Percentiles rank a stretch among this genome's conserved stretches.
Evolutionary conservation across 176 grass and related monocot genomes (phyloP).

Genomic region (Melocanna baccifera): DNA sequence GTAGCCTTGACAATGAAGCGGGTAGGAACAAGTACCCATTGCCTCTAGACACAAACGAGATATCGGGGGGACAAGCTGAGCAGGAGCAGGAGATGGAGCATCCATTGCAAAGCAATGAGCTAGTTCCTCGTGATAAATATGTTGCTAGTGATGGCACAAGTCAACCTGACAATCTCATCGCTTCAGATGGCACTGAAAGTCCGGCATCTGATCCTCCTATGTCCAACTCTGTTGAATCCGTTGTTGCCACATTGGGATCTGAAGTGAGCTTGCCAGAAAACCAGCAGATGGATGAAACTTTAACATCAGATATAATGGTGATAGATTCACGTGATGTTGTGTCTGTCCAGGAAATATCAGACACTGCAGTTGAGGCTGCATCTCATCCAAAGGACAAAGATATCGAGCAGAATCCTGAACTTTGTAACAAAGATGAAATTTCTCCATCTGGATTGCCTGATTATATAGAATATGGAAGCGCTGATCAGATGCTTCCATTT

Average conservation of each 20-base stretch:
- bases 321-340: constrained; percentile 52
- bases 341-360: constrained; percentile 11
- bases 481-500: constrained; percentile 16
- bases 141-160: neutral
- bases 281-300: constrained; percentile 31
- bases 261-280: constrained; percentile 31
- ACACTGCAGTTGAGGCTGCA: neutral
- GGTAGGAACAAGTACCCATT: neutral
- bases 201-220: neutral
- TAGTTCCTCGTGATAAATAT: neutral
- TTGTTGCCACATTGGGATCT: constrained; percentile 11
- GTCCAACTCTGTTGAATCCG: neutral
- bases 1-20: constrained; percentile 10
- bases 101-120: neutral
- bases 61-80: neutral
- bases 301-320: constrained; percentile 29
- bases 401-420: constrained; percentile 25
- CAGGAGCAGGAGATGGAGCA: neutral
- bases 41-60: constrained; percentile 16
- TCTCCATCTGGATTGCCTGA: constrained; percentile 8
- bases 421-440: neutral
- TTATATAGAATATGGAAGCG: constrained; percentile 29
- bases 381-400: neutral
- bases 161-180: constrained; percentile 19
- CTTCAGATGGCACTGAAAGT: constrained; percentile 11